These are phyloP conservation scores for Anastatica hierochuntica DNA, from an alignment of 345 rosid species.

Conservation along the genomic window DNA sequence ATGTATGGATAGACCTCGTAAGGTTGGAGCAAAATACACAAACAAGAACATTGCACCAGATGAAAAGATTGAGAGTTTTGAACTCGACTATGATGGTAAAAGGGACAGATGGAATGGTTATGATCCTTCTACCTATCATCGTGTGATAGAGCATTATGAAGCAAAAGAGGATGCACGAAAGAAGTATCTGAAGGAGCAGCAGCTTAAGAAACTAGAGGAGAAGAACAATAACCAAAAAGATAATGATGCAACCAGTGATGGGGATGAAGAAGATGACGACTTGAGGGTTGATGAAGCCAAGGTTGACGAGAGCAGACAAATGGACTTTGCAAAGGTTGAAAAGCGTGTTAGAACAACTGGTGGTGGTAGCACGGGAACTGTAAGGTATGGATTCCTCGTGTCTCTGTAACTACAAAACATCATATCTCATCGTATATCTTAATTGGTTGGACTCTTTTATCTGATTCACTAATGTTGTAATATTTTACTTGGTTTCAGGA, in stretches of 20 bases:
- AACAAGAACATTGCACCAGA: conserved; percentile 80
- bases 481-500: conserved; percentile 24
- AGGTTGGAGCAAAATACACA: conserved; percentile 69
- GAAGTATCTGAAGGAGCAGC: conserved; percentile 65
- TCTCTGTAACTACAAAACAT: neutral
- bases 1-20: conserved; percentile 80
- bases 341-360: conserved; percentile 96
- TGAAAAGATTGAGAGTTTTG: conserved; percentile 76
- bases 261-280: conserved; percentile 71
- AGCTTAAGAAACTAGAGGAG: conserved; percentile 73
- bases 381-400: conserved; percentile 37
- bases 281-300: conserved; percentile 93
- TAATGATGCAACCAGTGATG: conserved; percentile 44
- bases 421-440: neutral
- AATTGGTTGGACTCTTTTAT: neutral
- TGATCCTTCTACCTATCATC: conserved; percentile 59
- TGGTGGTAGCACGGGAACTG: conserved; percentile 99
- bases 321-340: conserved; percentile 97
- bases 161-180: conserved; percentile 74
- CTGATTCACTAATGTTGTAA: conserved; percentile 3
- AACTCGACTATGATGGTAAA: conserved; percentile 85
- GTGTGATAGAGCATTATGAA: conserved; percentile 69
- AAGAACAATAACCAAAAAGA: conserved; percentile 45
- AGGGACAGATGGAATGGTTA: conserved; percentile 89
- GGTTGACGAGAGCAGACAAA: conserved; percentile 84